Base-by-base conservation (phyloP, 2,329 filamentous ascomycete species). In the Parastagonospora avenae region DNA sequence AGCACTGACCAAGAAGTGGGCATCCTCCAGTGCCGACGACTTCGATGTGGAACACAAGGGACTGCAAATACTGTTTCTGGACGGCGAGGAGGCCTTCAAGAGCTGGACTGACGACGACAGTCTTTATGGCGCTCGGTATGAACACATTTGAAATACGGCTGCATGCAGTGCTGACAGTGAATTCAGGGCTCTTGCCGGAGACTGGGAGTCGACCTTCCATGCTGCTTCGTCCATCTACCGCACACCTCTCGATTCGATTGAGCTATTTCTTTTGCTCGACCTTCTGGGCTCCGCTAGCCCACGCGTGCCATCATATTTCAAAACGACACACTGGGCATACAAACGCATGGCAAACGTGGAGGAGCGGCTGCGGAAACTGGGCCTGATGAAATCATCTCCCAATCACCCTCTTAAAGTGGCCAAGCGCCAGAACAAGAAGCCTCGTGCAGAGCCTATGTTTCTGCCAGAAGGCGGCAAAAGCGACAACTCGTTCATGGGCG, bases 271-370 rank as follows among this genome's bases (percentile, higher is more conserved):
- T 4, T 84, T 97, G 16, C 83, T 99, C 33, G 94, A 97, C 71
- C 82, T 97, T 2, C 83, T 99, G 0, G 94, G 94, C 10, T 77
- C 85, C 0, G 76, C 82, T 11, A 74, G 84, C 33, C 91, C 93
- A 0, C 76, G 67, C 0, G 82, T 99, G 0, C 91, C 91, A 1
- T 96, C 91, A 1, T 97, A 93, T 76, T 97, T 96, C 73, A 83
- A 87, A 55, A 89, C 88, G 0, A 97, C 93, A 1, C 93, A 97
- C 68, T 97, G 94, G 93, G 92, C 92, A 2, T 97, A 97, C 72
- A 82, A 86, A 63, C 82, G 84, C 54, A 85, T 97, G 81, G 89
- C 90, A 1, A 75, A 78, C 2, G 77, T 93, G 4, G 93, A 97
- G 75, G 76, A 79, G 44, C 87, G 92, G 27, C 79, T 97, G 68